Conservation (phyloP, 495 filamentous ascomycete genomes). For the Neurospora tetrasperma region DNA sequence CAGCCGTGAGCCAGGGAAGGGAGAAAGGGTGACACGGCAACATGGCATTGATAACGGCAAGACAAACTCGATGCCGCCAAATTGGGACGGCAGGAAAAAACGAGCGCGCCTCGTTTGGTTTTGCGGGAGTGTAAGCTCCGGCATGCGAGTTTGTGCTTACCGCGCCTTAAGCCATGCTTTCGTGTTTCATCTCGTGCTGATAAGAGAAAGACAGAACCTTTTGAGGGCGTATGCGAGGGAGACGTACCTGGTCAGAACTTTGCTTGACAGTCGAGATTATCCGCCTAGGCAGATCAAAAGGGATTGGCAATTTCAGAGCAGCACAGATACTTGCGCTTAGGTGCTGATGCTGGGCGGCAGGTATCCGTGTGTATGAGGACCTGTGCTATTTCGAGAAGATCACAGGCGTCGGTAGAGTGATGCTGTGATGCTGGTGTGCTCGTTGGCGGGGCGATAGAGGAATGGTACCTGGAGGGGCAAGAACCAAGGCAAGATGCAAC, state of each 20-base stretch:
- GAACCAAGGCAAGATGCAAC: constrained; percentile 7
- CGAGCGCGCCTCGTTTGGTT: constrained; percentile 8
- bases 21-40: constrained; percentile 13
- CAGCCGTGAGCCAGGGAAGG: background rate
- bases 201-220: background rate
- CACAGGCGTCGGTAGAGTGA: background rate
- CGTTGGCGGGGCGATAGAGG: constrained; percentile 2
- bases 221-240: background rate
- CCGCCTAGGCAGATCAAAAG: background rate
- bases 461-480: too few relatives aligned
- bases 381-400: background rate
- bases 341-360: background rate
- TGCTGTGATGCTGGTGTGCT: background rate
- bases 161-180: constrained; percentile 8
- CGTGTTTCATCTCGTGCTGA: background rate
- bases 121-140: constrained; percentile 17
- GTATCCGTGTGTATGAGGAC: background rate
- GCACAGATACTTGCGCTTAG: background rate
- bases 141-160: constrained; percentile 8
- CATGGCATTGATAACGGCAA: constrained; percentile 8
- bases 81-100: constrained; percentile 6
- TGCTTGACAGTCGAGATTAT: background rate
- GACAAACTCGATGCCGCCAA: constrained; percentile 7
- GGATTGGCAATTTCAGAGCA: background rate
- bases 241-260: background rate